Evolutionary conservation across 2,329 filamentous ascomycete species (phyloP).

Genomic region (Colletotrichum eleusines): DNA sequence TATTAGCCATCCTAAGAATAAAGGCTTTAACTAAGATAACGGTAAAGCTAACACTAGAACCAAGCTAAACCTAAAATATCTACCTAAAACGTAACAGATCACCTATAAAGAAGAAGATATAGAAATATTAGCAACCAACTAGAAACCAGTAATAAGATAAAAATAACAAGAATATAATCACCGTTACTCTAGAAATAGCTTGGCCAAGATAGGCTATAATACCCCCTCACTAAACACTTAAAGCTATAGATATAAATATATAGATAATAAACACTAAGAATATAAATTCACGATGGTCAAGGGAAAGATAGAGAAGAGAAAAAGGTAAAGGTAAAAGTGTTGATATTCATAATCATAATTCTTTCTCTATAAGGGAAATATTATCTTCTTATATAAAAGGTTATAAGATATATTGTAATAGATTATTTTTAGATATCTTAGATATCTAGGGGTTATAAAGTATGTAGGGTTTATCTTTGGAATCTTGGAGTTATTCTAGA

Average conservation of each 20-base stretch:
- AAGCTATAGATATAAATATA: conserved; percentile 17
- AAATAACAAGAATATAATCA: conserved; percentile 8
- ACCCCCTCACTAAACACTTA: conserved; percentile 6
- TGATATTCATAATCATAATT: too few relatives aligned
- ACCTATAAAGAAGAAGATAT: conserved; percentile 10
- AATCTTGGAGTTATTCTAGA: too few relatives aligned
- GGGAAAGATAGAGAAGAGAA: too few relatives aligned
- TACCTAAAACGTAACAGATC: conserved; percentile 16
- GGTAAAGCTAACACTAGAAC: conserved; percentile 4
- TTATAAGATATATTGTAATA: too few relatives aligned
- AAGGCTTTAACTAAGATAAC: background rate
- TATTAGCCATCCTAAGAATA: background rate
- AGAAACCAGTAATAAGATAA: background rate
- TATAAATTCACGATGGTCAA: too few relatives aligned
- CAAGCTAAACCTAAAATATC: background rate
- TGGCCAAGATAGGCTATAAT: conserved; percentile 2
- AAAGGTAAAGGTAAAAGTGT: too few relatives aligned
- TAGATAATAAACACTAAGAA: conserved; percentile 14
- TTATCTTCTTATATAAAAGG: too few relatives aligned
- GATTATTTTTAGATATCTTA: too few relatives aligned
- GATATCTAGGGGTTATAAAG: too few relatives aligned
- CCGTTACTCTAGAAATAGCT: background rate
- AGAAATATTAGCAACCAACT: conserved; percentile 6
- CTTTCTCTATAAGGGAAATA: too few relatives aligned
- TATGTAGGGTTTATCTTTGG: too few relatives aligned